Conservation (phyloP, 768 basidiomycete species). For the Leccinum barrowsii region DNA sequence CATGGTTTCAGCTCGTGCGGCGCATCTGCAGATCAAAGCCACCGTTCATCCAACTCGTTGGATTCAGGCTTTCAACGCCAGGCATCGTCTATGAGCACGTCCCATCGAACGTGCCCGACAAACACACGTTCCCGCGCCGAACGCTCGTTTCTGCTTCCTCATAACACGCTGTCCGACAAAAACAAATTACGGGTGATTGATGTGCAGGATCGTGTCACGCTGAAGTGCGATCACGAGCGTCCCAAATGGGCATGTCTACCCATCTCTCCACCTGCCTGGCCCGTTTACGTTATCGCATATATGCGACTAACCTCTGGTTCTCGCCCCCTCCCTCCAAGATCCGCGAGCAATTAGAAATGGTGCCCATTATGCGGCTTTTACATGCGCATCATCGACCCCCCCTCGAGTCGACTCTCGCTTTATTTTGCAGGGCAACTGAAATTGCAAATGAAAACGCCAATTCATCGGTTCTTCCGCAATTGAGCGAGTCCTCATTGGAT, state of each 20-base stretch:
- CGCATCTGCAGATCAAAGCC: conserved; percentile 15
- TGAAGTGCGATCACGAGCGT: neutral
- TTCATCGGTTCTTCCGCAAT: neutral
- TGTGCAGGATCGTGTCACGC: neutral
- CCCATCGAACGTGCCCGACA: neutral
- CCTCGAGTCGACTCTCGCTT: neutral
- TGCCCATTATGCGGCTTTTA: neutral
- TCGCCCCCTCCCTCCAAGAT: neutral
- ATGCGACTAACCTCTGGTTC: conserved; percentile 2
- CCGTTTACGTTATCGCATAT: conserved; percentile 16
- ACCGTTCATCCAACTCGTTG: conserved; percentile 1
- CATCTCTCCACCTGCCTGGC: neutral
- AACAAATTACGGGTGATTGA: neutral
- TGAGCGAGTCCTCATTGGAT: neutral
- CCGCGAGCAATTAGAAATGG: conserved; percentile 1
- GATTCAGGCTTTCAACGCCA: conserved; percentile 1
- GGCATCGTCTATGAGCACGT: neutral
- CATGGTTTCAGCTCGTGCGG: conserved; percentile 1
- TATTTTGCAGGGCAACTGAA: neutral
- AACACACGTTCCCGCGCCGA: neutral
- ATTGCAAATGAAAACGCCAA: neutral
- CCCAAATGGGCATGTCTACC: neutral
- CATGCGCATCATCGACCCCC: neutral
- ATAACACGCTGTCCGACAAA: neutral
- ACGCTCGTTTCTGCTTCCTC: neutral